Evolutionary conservation across 1,284 basidiomycete genomes (phyloP).

Genomic region (Athelia psychrophila): DNA sequence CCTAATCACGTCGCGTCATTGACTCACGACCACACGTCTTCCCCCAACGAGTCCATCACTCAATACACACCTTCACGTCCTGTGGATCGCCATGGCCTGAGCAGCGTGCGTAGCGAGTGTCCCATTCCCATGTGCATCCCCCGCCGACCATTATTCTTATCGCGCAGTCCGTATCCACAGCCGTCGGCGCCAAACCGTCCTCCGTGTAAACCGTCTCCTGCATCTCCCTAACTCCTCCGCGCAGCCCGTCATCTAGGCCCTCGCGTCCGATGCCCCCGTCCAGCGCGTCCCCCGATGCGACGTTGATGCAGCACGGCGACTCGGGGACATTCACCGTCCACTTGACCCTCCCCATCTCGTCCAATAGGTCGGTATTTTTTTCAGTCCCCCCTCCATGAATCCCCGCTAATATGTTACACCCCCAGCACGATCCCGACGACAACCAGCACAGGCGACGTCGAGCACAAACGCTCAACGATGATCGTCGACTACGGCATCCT

Average conservation of each 20-base stretch:
- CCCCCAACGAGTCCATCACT: no score
- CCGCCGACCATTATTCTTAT: no score
- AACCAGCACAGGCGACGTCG: conserved; percentile 30
- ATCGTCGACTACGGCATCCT: conserved; percentile 55
- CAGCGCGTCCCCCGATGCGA: no score
- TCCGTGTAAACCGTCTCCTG: conserved; percentile 48
- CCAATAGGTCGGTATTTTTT: conserved; percentile 38
- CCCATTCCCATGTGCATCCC: no score
- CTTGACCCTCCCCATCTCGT: conserved; percentile 30
- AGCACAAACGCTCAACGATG: conserved; percentile 38
- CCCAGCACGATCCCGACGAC: conserved; percentile 10
- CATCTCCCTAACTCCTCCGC: no score
- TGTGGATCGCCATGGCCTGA: no score
- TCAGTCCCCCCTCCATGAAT: conserved; percentile 16
- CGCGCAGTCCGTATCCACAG: no score
- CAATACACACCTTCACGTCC: no score
- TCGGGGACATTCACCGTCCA: conserved; percentile 42
- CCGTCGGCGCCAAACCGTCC: no score
- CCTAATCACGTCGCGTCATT: no score
- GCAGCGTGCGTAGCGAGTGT: conserved; percentile 41
- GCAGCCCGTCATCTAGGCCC: conserved; percentile 24
- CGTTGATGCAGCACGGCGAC: conserved; percentile 35
- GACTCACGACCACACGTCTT: no score
- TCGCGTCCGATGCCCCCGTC: conserved; percentile 32
- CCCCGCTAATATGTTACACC: no score